A percentile compares a stretch with the other conserved stretches of the same genome.
Evolutionary conservation across 768 basidiomycete species (phyloP).

Genomic region (Russula emetica): DNA sequence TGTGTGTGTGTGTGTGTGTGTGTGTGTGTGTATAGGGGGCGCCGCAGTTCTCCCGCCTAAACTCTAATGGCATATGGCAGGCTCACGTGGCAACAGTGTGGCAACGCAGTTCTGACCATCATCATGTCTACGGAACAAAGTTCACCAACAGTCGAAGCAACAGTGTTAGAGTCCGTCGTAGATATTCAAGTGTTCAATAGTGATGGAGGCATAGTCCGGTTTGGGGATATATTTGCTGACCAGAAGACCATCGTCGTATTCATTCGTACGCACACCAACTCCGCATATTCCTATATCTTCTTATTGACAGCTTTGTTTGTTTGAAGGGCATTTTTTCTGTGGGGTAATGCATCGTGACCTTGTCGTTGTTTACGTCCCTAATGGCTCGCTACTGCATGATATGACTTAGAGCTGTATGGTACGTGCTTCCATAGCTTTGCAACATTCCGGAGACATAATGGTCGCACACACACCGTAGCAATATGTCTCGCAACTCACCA

Average conservation of each 20-base stretch:
- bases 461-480: conserved; percentile 9
- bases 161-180: conserved; percentile 4
- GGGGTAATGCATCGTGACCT: conserved; percentile 8
- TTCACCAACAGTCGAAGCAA: conserved; percentile 12
- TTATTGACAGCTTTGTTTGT: neutral
- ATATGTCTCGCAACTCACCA: conserved; percentile 24
- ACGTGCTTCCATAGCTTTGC: neutral
- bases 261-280: conserved; percentile 16
- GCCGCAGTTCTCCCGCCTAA: too few species aligned
- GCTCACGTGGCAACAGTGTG: neutral
- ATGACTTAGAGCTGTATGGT: conserved; percentile 18
- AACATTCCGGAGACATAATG: neutral
- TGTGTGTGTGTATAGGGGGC: too few species aligned
- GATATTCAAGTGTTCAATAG: conserved; percentile 14
- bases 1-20: too few species aligned
- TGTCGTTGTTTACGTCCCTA: neutral
- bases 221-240: conserved; percentile 20
- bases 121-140: conserved; percentile 18
- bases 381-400: neutral
- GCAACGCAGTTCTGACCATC: neutral
- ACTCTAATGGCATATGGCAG: too few species aligned
- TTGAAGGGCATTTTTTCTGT: conserved; percentile 26
- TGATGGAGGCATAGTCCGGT: conserved; percentile 16
- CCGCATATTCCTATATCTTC: neutral
- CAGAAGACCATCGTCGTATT: conserved; percentile 23